Evolutionary conservation across 768 basidiomycete species (phyloP).

Genomic region (Hemileccinum impolitum): DNA sequence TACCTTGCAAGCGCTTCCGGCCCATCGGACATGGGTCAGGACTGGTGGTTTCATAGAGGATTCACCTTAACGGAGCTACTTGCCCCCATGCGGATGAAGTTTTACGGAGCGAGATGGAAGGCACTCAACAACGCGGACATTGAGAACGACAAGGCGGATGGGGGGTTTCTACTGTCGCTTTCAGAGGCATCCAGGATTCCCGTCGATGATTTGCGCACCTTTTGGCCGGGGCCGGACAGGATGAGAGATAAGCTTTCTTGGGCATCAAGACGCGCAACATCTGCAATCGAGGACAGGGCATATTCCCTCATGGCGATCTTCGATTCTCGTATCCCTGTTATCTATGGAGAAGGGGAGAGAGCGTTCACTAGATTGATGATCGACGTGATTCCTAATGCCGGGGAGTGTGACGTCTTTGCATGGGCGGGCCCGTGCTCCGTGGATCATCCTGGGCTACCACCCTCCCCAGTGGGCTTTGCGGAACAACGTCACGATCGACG

Average conservation of each 20-base stretch:
- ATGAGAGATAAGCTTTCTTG: conserved; percentile 17
- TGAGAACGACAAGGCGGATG: conserved; percentile 26
- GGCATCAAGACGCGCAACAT: conserved; percentile 16
- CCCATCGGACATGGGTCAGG: conserved; percentile 4
- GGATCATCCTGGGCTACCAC: conserved; percentile 9
- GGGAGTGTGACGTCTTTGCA: conserved; percentile 21
- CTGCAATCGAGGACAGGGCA: conserved; percentile 12
- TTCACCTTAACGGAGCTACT: conserved; percentile 18
- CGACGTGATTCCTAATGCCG: conserved; percentile 10
- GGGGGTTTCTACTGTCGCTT: conserved; percentile 8
- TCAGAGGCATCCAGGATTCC: conserved; percentile 14
- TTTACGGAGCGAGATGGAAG: conserved; percentile 19
- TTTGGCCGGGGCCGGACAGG: conserved; percentile 18
- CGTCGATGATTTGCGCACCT: conserved; percentile 12
- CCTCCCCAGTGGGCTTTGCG: conserved; percentile 13
- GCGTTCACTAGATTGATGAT: conserved; percentile 20
- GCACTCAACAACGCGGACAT: conserved; percentile 11
- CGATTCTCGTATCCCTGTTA: conserved; percentile 8
- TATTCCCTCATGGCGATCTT: conserved; percentile 21
- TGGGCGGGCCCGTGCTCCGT: conserved; percentile 19
- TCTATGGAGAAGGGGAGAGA: conserved; percentile 11
- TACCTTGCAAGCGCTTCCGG: conserved; percentile 7
- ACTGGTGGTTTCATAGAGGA: conserved; percentile 16
- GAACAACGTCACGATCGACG: background rate
- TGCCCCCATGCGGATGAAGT: conserved; percentile 19